Percentiles rank a stretch among this genome's conserved stretches.
Conservation (phyloP, 441 rosid species). For the Gossypium trilobum region DNA sequence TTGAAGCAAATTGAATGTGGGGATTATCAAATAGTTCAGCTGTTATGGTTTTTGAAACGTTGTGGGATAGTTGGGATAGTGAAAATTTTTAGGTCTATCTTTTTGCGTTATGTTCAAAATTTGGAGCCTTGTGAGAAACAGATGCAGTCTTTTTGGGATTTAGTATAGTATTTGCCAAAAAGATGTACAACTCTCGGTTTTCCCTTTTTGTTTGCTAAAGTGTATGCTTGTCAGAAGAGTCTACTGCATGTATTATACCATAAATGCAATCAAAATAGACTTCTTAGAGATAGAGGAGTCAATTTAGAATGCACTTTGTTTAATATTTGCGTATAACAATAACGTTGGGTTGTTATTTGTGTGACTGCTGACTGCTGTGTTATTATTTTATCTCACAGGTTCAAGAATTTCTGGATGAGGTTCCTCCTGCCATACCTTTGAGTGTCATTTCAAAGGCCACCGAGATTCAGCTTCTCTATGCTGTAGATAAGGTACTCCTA, state of each 20-base stretch:
- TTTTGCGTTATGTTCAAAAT: background rate
- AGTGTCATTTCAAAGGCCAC: conserved; percentile 92
- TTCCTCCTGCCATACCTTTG: conserved; percentile 68
- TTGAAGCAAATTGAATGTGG: background rate
- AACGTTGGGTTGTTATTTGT: conserved; percentile 1
- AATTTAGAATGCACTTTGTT: background rate
- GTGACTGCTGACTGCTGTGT: background rate
- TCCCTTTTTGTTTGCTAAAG: background rate
- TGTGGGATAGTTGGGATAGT: background rate
- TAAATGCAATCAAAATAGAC: background rate
- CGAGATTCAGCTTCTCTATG: conserved; percentile 73
- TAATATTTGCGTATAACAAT: background rate
- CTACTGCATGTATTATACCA: background rate
- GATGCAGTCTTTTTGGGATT: conserved; percentile 2
- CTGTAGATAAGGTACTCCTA: conserved; percentile 66
- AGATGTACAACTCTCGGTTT: background rate
- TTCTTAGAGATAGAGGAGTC: background rate
- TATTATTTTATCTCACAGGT: conserved; percentile 36
- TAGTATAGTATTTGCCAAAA: background rate
- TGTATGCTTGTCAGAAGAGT: background rate
- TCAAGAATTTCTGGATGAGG: conserved; percentile 81
- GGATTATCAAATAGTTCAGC: conserved; percentile 6
- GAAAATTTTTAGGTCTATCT: background rate
- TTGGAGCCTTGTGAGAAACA: background rate
- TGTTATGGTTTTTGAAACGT: background rate